Evolutionary conservation across 352 stramenopile genomes (phyloP), one percentile per base, ranked within the genome.

Genomic region (Phytophthora sp.): DNA sequence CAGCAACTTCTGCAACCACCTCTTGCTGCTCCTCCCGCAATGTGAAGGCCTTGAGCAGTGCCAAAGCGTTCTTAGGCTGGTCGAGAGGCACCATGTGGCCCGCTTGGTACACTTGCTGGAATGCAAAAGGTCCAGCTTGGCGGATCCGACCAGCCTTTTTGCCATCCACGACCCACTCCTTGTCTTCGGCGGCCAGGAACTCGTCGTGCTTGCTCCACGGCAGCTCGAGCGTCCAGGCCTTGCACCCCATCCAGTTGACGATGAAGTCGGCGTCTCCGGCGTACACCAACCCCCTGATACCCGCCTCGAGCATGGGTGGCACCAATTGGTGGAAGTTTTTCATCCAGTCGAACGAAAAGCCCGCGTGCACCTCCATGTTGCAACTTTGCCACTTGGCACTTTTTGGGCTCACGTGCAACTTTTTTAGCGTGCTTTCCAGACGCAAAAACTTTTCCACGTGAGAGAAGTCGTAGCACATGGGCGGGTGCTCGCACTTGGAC

Each of bases 201-300:
- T 82, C 56, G n/a, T 66, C 56, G 51, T 82, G 72, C 53, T 90
- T 75, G 60, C 68, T 87, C 97, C 97, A 99, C 12, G 97, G 84
- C 45, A 99, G 74, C 39, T 80, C 84, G 4, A 96, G 56, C n/a
- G 94, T 98, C 97, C 96, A 99, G 1, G 95, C 96, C 71, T 97
- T 87, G 74, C 98, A 98, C 48, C 97, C 97, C 57, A 99, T 79
- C 84, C 97, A 99, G 71, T 99, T 99, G 45, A 96, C 97, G 57
- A 99, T 98, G 58, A 98, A 99, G 66, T 99, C 97, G 11, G 93
- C 83, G 72, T 99, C 97, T 44, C 97, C 97, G 21, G 95, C 93
- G 80, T 99, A 99, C 48, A 99, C 96, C 17, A 99, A 76, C 1
- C 91, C 92, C 18, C 85, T 78, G 50, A 99, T 76, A 61, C 84